Base-by-base conservation (phyloP, 169 alveolate genomes). In the Cryptosporidium sp. region DNA sequence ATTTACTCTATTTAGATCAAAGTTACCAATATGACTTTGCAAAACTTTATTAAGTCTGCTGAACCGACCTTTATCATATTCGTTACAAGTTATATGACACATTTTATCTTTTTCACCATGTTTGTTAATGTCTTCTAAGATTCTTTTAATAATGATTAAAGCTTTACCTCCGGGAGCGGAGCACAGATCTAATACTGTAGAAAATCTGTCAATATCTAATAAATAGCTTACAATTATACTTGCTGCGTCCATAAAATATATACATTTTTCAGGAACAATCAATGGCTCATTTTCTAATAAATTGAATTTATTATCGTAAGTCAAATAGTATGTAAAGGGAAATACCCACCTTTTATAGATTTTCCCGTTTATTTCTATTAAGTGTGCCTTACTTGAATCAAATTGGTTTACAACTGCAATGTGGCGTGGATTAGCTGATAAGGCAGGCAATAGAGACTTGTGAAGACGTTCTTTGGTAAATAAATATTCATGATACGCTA, bases 161-260 rank as follows among this genome's bases (percentile, higher is more conserved):
- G 95, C 85, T 58, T 94, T 95, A 2, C 97, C 97, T 18, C 97
- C 98, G 10, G 97, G 96, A 42, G 97, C 94, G 5, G 97, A 94
- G 91, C 97, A 96, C 92, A 94, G 75, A 75, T 96, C 98, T 23
- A 96, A 87, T 39, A 96, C 94, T 48, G 91, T 51, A 37, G 94
- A 95, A 31, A 87, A 86, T 1, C 93, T 85, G 31, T 80, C 45
- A 14, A 80, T 45, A 18, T 18, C 45, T 16, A 80, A 44, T 18
- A 80, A 21, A 16, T 67, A 62, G 62, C 80, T 29, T 26, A 80
- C 68, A 5, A 80, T 62, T 1, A 80, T 80, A 14, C 89, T 80
- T 4, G 89, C 89, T 62, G 80, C 89, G 23, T 80, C 89, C 89
- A 80, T 80, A 80, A 80, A 80, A 65, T 80, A 80, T 16, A 80